A percentile compares a stretch with the other conserved stretches of the same genome.
These are phyloP conservation scores for Psilocybe cubensis DNA, from an alignment of 768 basidiomycete genomes.

Conservation along the genomic window DNA sequence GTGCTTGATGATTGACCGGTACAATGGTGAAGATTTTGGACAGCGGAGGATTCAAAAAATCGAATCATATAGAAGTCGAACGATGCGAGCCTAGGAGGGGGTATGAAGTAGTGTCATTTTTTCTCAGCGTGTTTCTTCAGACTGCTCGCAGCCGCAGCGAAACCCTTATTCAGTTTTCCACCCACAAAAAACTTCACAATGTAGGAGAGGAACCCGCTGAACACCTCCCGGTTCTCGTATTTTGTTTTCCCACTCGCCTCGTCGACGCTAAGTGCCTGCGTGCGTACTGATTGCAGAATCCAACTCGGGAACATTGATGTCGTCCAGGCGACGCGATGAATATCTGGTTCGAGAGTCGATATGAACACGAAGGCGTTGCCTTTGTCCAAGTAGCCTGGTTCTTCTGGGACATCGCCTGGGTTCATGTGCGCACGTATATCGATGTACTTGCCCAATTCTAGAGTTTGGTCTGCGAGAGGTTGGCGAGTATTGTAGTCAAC, in stretches of 20 bases:
- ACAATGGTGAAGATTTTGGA: not conserved
- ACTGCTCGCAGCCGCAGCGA: constrained; percentile 57
- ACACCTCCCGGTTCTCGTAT: constrained; percentile 70
- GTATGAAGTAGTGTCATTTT: not conserved
- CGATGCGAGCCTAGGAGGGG: not conserved
- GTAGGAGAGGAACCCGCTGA: constrained; percentile 58
- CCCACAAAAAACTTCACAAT: constrained; percentile 49
- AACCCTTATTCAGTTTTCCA: constrained; percentile 45
- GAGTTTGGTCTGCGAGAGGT: constrained; percentile 50
- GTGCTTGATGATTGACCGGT: not conserved
- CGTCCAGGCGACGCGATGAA: constrained; percentile 62
- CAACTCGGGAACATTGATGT: constrained; percentile 43
- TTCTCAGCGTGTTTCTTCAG: constrained; percentile 57
- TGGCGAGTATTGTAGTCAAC: constrained; percentile 40
- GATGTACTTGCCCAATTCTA: constrained; percentile 50
- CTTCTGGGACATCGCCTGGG: constrained; percentile 47
- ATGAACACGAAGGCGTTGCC: constrained; percentile 48
- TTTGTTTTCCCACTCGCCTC: constrained; percentile 56
- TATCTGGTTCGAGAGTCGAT: constrained; percentile 52
- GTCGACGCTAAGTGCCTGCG: constrained; percentile 60
- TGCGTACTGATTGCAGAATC: constrained; percentile 58
- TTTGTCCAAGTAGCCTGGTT: constrained; percentile 39
- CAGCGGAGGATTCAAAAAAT: not conserved
- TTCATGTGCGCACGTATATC: constrained; percentile 63
- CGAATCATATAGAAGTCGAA: not conserved